phyloP scores from a whole-genome alignment of 331 rosid genomes.

The Malus hybrid region DNA sequence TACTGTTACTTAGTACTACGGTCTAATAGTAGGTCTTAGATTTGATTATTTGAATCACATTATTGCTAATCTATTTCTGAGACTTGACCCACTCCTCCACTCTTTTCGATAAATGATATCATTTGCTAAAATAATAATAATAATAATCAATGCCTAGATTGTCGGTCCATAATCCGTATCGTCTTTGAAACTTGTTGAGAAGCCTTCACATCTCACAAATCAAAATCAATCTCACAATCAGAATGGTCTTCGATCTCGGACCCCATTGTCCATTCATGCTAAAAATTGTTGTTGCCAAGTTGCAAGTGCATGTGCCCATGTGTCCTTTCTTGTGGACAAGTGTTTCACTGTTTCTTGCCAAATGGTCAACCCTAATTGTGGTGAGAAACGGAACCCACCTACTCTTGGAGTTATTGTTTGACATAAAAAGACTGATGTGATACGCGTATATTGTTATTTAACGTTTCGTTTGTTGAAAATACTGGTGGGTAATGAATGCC shows the following conservation, averaged over 20 bases:
- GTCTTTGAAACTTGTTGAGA: background rate
- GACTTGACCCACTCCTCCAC: rapidly evolving
- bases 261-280: background rate
- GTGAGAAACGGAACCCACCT: background rate
- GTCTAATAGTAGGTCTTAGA: too few species aligned
- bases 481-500: too few species aligned
- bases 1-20: too few species aligned
- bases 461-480: too few species aligned
- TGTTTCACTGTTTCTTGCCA: background rate
- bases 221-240: background rate
- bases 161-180: background rate
- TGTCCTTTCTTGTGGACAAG: background rate
- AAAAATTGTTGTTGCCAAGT: background rate
- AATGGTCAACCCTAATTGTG: background rate
- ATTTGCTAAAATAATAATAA: too few species aligned
- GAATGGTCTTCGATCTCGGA: background rate
- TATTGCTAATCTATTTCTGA: too few species aligned
- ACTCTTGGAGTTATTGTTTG: too few species aligned
- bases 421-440: too few species aligned
- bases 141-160: background rate
- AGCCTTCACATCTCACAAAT: background rate
- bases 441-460: too few species aligned
- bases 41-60: too few species aligned
- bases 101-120: too few species aligned
- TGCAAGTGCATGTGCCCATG: background rate